Evolutionary conservation across 352 stramenopile genomes (phyloP).

Genomic region (Globisporangium acanthophoron): DNA sequence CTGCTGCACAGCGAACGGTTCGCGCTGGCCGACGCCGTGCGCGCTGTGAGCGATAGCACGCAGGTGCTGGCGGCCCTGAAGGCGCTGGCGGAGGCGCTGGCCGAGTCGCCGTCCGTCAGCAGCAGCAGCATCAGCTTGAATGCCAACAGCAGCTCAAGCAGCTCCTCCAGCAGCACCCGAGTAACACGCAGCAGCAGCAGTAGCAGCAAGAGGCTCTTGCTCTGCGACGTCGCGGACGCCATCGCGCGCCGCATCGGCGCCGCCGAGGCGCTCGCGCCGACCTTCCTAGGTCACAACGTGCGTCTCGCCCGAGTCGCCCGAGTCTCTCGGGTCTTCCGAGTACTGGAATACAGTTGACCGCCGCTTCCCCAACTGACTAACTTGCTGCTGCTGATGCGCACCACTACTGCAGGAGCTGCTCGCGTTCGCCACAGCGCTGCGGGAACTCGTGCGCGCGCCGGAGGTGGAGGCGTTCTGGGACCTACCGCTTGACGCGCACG

Average conservation of each 20-base stretch:
- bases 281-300: conserved; percentile 22
- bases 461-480: conserved; percentile 17
- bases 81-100: neutral
- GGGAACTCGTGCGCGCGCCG: conserved; percentile 8
- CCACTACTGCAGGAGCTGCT: conserved; percentile 12
- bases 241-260: too few relatives aligned
- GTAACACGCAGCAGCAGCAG: neutral
- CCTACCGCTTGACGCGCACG: conserved; percentile 7
- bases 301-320: neutral
- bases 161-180: too few relatives aligned
- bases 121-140: neutral
- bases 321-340: neutral
- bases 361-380: neutral
- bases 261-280: conserved; percentile 5
- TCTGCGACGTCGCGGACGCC: conserved; percentile 8
- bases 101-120: neutral
- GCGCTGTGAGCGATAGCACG: neutral
- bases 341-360: neutral
- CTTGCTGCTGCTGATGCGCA: too few relatives aligned
- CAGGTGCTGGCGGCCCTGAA: neutral
- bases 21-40: conserved; percentile 20
- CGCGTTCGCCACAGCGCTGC: conserved; percentile 8
- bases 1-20: conserved; percentile 38
- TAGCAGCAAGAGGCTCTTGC: conserved; percentile 1
- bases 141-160: neutral